A percentile compares a stretch with the other conserved stretches of the same genome.
phyloP scores from a whole-genome alignment of 495 filamentous ascomycete genomes.

The Diplogelasinospora grovesii region DNA sequence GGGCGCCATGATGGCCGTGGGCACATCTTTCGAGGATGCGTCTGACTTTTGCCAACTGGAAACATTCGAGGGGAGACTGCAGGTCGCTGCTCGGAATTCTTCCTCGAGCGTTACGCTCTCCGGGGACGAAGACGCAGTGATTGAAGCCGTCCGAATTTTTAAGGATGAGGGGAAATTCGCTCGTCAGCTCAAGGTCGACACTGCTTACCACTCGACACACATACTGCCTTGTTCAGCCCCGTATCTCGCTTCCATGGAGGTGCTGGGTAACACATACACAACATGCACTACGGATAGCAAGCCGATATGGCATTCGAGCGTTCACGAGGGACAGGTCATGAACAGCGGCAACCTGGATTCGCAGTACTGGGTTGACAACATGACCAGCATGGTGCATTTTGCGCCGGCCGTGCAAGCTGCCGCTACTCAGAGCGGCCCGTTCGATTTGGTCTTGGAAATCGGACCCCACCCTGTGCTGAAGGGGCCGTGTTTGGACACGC shows the following conservation, averaged over 20 bases:
- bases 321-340: conserved; percentile 1
- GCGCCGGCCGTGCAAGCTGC: conserved; percentile 32
- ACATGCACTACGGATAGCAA: conserved; percentile 33
- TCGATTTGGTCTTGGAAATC: conserved; percentile 38
- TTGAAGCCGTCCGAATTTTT: conserved; percentile 27
- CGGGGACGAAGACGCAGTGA: conserved; percentile 34
- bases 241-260: conserved; percentile 23
- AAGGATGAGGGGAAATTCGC: conserved; percentile 40
- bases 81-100: conserved; percentile 42
- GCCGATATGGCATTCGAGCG: conserved; percentile 24
- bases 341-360: conserved; percentile 9
- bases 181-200: conserved; percentile 25
- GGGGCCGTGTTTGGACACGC: conserved; percentile 24
- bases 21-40: conserved; percentile 32
- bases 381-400: conserved; percentile 41
- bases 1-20: conserved; percentile 51
- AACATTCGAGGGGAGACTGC: conserved; percentile 25
- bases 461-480: conserved; percentile 49
- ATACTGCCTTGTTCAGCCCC: conserved; percentile 17
- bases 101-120: conserved; percentile 40
- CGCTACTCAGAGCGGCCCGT: neutral
- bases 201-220: conserved; percentile 38
- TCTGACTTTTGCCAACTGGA: conserved; percentile 27
- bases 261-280: conserved; percentile 31
- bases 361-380: conserved; percentile 31